Evolutionary conservation across 305 asterid genomes (phyloP).

Genomic region (Stenogyne calaminthoides): DNA sequence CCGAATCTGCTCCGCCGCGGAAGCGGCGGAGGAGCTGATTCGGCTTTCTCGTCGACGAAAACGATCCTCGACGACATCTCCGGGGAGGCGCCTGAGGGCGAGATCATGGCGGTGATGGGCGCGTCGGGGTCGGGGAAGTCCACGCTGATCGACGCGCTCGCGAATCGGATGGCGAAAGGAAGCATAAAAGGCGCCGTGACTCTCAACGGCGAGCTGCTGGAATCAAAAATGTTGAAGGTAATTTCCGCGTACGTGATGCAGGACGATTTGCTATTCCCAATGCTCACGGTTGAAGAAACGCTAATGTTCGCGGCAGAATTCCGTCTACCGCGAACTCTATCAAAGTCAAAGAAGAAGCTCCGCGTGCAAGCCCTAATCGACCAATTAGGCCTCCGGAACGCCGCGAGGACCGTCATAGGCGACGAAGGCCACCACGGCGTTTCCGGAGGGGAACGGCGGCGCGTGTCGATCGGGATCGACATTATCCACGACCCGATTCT

Average conservation of each 20-base stretch:
- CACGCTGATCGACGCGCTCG: slow-evolving; percentile 72
- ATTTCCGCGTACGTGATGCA: slow-evolving; percentile 87
- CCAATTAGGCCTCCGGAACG: slow-evolving; percentile 66
- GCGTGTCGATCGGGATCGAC: slow-evolving; percentile 81
- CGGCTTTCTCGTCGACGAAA: slow-evolving; percentile 38
- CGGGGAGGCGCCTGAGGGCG: slow-evolving; percentile 84
- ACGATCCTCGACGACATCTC: slow-evolving; percentile 60
- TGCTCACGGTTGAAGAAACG: slow-evolving; percentile 81
- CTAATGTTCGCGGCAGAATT: slow-evolving; percentile 83
- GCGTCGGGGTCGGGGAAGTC: slow-evolving; percentile 85
- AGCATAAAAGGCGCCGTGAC: slow-evolving; percentile 64
- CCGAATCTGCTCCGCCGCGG: slow-evolving; percentile 10
- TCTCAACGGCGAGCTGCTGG: slow-evolving; percentile 66
- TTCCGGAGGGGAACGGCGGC: slow-evolving; percentile 73
- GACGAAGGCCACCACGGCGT: slow-evolving; percentile 90
- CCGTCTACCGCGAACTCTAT: slow-evolving; percentile 55
- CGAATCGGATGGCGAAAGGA: slow-evolving; percentile 70
- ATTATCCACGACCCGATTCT: slow-evolving; percentile 80
- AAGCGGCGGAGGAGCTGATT: slow-evolving; percentile 2
- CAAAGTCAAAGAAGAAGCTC: slow-evolving; percentile 63
- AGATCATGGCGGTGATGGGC: slow-evolving; percentile 79
- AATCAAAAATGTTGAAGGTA: slow-evolving; percentile 59
- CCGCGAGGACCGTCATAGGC: slow-evolving; percentile 78
- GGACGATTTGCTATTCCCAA: slow-evolving; percentile 70
- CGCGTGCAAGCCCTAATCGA: slow-evolving; percentile 71